Conservation (phyloP, 192 early-diverging fungal species). For the Borealophlyctis nickersoniae region DNA sequence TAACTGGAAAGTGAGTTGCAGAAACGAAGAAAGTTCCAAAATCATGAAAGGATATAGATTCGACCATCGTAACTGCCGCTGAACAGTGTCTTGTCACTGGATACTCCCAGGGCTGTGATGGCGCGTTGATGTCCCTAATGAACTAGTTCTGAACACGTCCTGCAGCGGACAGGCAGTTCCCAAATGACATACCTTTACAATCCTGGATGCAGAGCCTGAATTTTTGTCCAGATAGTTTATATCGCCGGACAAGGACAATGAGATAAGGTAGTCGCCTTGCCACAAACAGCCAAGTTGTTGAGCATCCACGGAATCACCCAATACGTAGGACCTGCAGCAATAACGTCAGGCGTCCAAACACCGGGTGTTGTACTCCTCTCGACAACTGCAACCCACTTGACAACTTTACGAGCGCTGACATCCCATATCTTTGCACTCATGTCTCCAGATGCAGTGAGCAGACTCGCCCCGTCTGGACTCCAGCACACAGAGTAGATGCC, state of each 20-base stretch:
- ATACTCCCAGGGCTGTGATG: conserved; percentile 72
- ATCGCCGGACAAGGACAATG: conserved; percentile 79
- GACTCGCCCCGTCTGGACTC: conserved; percentile 72
- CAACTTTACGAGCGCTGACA: conserved; percentile 63
- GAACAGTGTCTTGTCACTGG: conserved; percentile 59
- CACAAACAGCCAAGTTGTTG: conserved; percentile 95
- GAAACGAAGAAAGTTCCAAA: conserved; percentile 1
- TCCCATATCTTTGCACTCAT: conserved; percentile 91
- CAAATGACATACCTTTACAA: conserved; percentile 48
- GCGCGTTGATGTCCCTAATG: conserved; percentile 82
- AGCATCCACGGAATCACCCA: conserved; percentile 55
- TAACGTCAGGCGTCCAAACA: too few species aligned
- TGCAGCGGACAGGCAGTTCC: too few species aligned
- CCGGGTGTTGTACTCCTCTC: too few species aligned
- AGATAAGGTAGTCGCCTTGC: conserved; percentile 71
- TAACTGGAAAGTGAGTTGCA: conserved; percentile 17
- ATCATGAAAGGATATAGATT: too few species aligned
- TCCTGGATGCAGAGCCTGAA: conserved; percentile 45
- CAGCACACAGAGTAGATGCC: conserved; percentile 82
- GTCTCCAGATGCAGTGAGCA: conserved; percentile 85
- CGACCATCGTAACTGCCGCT: conserved; percentile 92
- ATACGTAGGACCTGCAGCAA: too few species aligned
- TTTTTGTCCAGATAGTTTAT: conserved; percentile 78
- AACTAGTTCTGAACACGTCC: too few species aligned
- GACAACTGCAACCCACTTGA: conserved; percentile 40